phyloP scores from a whole-genome alignment of 495 filamentous ascomycete species.

The Symbiotaphrina buchneri region DNA sequence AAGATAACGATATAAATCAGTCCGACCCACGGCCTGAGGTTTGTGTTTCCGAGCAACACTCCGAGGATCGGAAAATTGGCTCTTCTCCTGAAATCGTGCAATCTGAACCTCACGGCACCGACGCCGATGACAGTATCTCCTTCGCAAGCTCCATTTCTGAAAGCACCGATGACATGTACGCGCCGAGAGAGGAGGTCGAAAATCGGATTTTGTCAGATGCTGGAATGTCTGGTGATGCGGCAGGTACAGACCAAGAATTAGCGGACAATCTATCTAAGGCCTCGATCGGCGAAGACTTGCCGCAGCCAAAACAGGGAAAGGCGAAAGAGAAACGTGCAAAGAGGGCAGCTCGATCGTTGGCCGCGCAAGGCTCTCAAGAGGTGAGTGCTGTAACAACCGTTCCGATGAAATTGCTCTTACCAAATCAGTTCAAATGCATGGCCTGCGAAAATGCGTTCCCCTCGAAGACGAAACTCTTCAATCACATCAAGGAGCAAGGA shows the following conservation, averaged over 20 bases:
- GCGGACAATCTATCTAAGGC: slow-evolving; percentile 1
- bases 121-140: too few relatives aligned
- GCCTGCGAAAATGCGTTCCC: slow-evolving; percentile 36
- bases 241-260: slow-evolving; percentile 1
- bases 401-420: slow-evolving; percentile 1
- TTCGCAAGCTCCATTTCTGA: too few relatives aligned
- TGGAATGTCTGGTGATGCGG: slow-evolving; percentile 1
- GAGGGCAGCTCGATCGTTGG: slow-evolving; percentile 43
- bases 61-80: neutral
- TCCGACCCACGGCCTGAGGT: neutral
- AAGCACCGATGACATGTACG: slow-evolving; percentile 24
- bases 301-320: slow-evolving; percentile 41
- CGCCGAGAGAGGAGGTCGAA: slow-evolving; percentile 20
- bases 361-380: slow-evolving; percentile 11
- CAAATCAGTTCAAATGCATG: slow-evolving; percentile 27
- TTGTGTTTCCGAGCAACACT: neutral
- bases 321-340: slow-evolving; percentile 77
- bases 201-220: slow-evolving; percentile 6
- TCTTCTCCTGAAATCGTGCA: neutral
- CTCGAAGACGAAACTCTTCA: slow-evolving; percentile 48
- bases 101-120: too few relatives aligned
- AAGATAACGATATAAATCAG: neutral
- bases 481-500: slow-evolving; percentile 40
- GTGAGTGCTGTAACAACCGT: slow-evolving; percentile 8
- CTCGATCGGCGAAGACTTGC: slow-evolving; percentile 4